Base-by-base conservation (phyloP, 225 moss, liverwort and hornwort genomes). In the Physcomitrium patens region DNA sequence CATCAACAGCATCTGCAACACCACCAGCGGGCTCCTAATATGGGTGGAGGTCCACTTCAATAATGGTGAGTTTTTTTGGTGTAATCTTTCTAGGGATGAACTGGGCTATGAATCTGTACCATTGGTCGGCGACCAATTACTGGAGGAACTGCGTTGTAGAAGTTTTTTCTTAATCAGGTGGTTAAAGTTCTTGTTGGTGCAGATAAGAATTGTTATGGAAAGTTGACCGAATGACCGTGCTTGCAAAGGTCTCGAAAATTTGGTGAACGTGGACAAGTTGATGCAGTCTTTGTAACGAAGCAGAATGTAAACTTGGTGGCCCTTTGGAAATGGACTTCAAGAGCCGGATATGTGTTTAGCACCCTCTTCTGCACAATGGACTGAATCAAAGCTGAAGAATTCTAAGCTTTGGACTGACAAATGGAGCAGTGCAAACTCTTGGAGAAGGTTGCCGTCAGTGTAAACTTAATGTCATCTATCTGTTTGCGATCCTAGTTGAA, bases 1-100 rank as follows among this genome's bases (percentile, higher is more conserved):
- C 80, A 75, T 0, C 89, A 78, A 0, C 78, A 81, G 5, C 77
- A 77, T 5, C 72, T 63, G 0, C 20, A 83, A 2, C 87, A 84
- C 0, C 85, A 81, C 55, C 77, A 73, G 53, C 77, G 78, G 60
- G 53, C 72, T 31, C 52, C 77, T 12, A 77, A 57, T 15, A 62
- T 77, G 71, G 72, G 60, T 55, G 70, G 46, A 54, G 68, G 67
- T 44, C 68, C 77, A 63, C 45, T 55, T 57, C 81, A 72, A 60
- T 81, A 62, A 68, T 67, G 53, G 72, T 77, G 44, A 72, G 31
- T 37, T 77, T 37, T 37, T 37, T 61, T 37, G 27, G 23, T 43
- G 24, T 22, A 20, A 16, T 64, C 5, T 17, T 5, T 43, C 14
- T 61, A 48, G 31, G 26, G 11, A 16, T 45, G 24, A 58, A n/a